phyloP scores from a whole-genome alignment of 1,284 basidiomycete species.

The Agroathelia rolfsii region DNA sequence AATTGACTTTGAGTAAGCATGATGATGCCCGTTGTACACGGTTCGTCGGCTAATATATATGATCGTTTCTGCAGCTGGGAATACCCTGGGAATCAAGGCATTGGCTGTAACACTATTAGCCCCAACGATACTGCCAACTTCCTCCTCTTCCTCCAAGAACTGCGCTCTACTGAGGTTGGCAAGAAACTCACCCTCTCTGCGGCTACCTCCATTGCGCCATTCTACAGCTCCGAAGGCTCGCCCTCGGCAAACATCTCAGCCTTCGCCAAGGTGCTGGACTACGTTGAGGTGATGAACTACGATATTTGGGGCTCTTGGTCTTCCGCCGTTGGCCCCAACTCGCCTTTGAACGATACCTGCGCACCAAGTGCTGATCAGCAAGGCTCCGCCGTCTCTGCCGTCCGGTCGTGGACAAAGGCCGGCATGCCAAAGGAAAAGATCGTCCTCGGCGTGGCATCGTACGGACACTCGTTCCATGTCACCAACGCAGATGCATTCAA shows the following conservation, averaged over 20 bases:
- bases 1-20: conserved; percentile 74
- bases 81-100: conserved; percentile 64
- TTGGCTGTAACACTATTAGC: conserved; percentile 63
- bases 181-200: conserved; percentile 62
- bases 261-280: conserved; percentile 69
- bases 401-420: conserved; percentile 66
- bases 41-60: conserved; percentile 6
- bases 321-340: conserved; percentile 61
- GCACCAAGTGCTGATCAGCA: conserved; percentile 45
- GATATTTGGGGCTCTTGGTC: conserved; percentile 62
- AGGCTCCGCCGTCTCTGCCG: conserved; percentile 69
- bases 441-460: conserved; percentile 73
- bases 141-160: conserved; percentile 65
- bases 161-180: conserved; percentile 51
- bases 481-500: conserved; percentile 28
- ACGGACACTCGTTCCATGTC: conserved; percentile 57
- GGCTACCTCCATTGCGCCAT: conserved; percentile 63
- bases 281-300: conserved; percentile 83
- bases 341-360: conserved; percentile 74
- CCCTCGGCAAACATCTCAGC: conserved; percentile 56
- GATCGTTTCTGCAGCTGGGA: conserved; percentile 59
- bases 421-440: conserved; percentile 75
- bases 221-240: conserved; percentile 43
- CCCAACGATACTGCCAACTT: conserved; percentile 61
- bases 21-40: conserved; percentile 1